Base-by-base conservation (phyloP, 345 rosid species). In the Hypericum perforatum region DNA sequence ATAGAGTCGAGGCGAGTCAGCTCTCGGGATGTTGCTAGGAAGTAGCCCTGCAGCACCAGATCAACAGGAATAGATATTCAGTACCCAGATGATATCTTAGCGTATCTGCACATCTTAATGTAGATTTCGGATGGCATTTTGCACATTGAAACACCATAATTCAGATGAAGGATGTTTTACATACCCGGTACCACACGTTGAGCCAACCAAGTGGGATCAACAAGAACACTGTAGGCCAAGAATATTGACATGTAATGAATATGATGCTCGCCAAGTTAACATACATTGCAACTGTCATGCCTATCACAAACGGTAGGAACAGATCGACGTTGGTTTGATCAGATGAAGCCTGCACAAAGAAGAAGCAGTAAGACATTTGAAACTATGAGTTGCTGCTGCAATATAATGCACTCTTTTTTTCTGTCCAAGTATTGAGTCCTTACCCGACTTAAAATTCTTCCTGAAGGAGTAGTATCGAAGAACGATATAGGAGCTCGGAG, bases 401-500 rank as follows among this genome's bases (percentile, higher is more conserved):
- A 22, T 22, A 4, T 22, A 22, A 22, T 22, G 32, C 32, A 22
- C 32, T 22, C 32, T 15, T 38, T 3, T 15, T 13, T 12, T 58
- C 59, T 63, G 65, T 43, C 44, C 5, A 52, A 54, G 36, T 53
- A 53, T 46, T 29, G 22, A 36, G 37, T 56, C 53, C 79, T 75
- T 68, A 91, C 98, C 78, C 98, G 71, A 56, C 96, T 91, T 39
- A 91, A 71, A 49, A 87, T 87, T 71, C 96, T 81, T 68, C 98
- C 98, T 0, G 96, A 91, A 59, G 98, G 95, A 6, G 96, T 91
- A 61, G 98, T 87, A 64, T 91, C 98, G 22, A 91, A 91, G 68
- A 91, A 91, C 0, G 96, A 87, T 86, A 91, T 87, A n/a, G 98
- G 98, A 9, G 98, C 96, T 7, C 82, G 96, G 78, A 91, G 63